phyloP scores from a whole-genome alignment of 2,329 filamentous ascomycete genomes.

The Nannizziopsis arthrosporioides region DNA sequence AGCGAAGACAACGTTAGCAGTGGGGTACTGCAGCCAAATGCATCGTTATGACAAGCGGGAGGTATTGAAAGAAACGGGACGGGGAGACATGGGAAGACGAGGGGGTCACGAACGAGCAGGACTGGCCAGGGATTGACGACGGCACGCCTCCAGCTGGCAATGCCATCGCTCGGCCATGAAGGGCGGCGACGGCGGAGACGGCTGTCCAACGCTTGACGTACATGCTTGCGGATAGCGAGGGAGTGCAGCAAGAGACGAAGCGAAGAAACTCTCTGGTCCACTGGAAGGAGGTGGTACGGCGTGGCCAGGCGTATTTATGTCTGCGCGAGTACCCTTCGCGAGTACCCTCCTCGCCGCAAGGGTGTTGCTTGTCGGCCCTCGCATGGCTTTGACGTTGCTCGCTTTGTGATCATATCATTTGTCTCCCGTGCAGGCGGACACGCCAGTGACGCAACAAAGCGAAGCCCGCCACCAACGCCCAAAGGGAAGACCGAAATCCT shows the following conservation, averaged over 20 bases:
- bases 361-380: not conserved
- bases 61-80: not conserved
- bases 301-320: conserved; percentile 4
- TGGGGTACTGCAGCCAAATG: not conserved
- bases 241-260: not conserved
- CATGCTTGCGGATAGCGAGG: not conserved
- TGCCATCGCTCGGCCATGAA: conserved; percentile 1
- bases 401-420: too few species aligned
- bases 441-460: too few species aligned
- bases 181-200: not conserved
- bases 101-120: conserved; percentile 1
- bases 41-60: not conserved
- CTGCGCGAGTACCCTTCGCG: not conserved
- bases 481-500: too few species aligned
- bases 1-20: too few species aligned
- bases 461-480: too few species aligned
- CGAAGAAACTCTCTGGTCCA: not conserved
- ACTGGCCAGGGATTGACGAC: not conserved
- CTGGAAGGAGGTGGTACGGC: not conserved
- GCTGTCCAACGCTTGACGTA: not conserved
- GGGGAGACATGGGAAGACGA: not conserved
- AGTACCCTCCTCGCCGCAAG: not conserved
- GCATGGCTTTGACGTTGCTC: not conserved
- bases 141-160: not conserved
- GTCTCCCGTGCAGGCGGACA: too few species aligned